Base-by-base conservation (phyloP, 164 flowering plant species). In the Chimonanthus praecox region DNA sequence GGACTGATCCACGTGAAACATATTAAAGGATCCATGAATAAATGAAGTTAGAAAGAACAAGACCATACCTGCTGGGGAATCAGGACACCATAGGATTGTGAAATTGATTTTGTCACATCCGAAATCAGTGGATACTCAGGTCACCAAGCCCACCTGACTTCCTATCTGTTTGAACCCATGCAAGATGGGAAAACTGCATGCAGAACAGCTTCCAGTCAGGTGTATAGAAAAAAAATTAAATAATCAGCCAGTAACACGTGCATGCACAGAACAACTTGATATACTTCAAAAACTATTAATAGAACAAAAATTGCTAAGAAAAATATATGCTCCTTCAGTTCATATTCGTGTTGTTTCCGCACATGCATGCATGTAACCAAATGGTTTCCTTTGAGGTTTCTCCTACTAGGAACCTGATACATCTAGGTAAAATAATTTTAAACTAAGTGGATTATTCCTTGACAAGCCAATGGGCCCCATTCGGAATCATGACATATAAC, bases 121-220 rank as follows among this genome's bases (percentile, higher is more conserved):
- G 99, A 89, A 74, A 96, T 69, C 76, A 96, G 82, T n/a, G 99
- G 99, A 81, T 96, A 96, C n/a, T 88, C 83, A 96, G 78, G 81
- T 94, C 98, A 78, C 99, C 99, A 68, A 96, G 89, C 50, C 99
- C 99, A 50, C 98, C 99, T 4, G 98, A 88, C 79, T 96, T 96
- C 72, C 99, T 91, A 73, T 96, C 99, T 7, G 97, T 92, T 81
- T 94, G 98, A 71, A 96, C 92, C 99, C 99, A 96, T 58, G 99
- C 99, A 80, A 96, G 97, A 75, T 96, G 99, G 60, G 99, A 94
- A 78, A 94, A 94, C 99, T 96, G 69, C 83, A 82, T 3, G 49
- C 7, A 54, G 16, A 67, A 73, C 4, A 33, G 18, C 15, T 46
- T 60, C 13, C 44, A 44, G 75, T 73, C 18, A 66, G 51, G 45